Conservation (phyloP, 495 filamentous ascomycete species). For the Penicillium daleae region DNA sequence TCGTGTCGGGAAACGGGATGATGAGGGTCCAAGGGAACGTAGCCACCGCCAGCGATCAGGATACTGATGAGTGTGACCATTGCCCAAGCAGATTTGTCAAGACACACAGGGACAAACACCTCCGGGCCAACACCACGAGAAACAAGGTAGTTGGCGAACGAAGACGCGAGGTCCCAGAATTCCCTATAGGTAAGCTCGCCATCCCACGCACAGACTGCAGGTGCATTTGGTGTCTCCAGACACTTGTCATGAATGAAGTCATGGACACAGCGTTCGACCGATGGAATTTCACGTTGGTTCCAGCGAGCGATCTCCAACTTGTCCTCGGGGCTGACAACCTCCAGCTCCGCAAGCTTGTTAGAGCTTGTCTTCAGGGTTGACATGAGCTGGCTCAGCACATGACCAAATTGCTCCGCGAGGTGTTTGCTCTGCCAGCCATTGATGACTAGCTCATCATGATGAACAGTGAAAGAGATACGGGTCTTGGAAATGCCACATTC, state of each 20-base stretch:
- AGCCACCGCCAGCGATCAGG: slow-evolving; percentile 60
- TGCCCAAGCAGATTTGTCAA: slow-evolving; percentile 60
- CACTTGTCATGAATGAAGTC: slow-evolving; percentile 40
- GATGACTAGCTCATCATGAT: slow-evolving; percentile 46
- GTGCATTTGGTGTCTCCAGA: slow-evolving; percentile 35
- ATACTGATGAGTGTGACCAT: slow-evolving; percentile 56
- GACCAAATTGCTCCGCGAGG: slow-evolving; percentile 37
- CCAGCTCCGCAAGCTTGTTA: slow-evolving; percentile 35
- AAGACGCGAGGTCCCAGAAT: slow-evolving; percentile 39
- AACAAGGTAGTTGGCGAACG: slow-evolving; percentile 41
- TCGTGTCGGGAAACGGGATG: slow-evolving; percentile 54
- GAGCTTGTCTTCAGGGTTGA: slow-evolving; percentile 30
- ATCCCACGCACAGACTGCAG: slow-evolving; percentile 50
- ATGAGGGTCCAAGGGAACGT: slow-evolving; percentile 61
- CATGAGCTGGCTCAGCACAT: slow-evolving; percentile 42
- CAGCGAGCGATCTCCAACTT: slow-evolving; percentile 37
- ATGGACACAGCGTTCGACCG: slow-evolving; percentile 52
- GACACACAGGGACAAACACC: slow-evolving; percentile 57
- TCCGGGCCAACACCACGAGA: slow-evolving; percentile 54
- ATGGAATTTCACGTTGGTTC: slow-evolving; percentile 34
- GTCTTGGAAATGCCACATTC: slow-evolving; percentile 46
- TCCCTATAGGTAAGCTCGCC: slow-evolving; percentile 47
- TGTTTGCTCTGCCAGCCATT: slow-evolving; percentile 41
- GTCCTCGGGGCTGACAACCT: slow-evolving; percentile 40
- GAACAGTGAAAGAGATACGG: slow-evolving; percentile 33